Evolutionary conservation across 306 rosid genomes (phyloP).

Genomic region (Canavalia gladiata): DNA sequence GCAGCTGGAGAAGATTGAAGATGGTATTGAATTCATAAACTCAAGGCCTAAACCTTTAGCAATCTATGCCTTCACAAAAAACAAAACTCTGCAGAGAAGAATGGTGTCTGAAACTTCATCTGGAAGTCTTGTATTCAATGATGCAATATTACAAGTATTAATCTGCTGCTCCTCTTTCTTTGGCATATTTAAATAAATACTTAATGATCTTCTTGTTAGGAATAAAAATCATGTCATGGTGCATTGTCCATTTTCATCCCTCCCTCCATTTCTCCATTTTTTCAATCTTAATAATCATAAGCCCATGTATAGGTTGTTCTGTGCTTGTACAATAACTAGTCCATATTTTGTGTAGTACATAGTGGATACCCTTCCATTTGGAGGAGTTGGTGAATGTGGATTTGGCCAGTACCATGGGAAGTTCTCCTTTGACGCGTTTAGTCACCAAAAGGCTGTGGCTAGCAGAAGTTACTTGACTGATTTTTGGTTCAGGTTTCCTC

Average conservation of each 20-base stretch:
- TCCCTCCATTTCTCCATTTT: too few species aligned
- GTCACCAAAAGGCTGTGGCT: slow-evolving; percentile 65
- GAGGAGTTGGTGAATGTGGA: slow-evolving; percentile 88
- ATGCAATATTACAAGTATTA: slow-evolving; percentile 70
- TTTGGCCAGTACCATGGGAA: slow-evolving; percentile 80
- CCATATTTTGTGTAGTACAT: slow-evolving; percentile 56
- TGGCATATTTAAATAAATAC: not conserved
- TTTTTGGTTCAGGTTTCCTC: slow-evolving; percentile 84
- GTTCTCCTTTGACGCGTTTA: slow-evolving; percentile 79
- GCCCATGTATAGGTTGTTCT: not conserved
- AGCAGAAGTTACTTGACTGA: slow-evolving; percentile 70
- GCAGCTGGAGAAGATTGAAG: slow-evolving; percentile 81
- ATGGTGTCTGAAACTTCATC: slow-evolving; percentile 77
- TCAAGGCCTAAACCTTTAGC: slow-evolving; percentile 79
- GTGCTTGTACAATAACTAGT: not conserved
- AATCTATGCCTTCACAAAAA: slow-evolving; percentile 72
- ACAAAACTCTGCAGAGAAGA: slow-evolving; percentile 61
- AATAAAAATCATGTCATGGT: not conserved
- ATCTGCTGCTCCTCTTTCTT: not conserved
- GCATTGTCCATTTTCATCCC: too few species aligned
- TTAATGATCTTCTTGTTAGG: not conserved
- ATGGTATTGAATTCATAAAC: slow-evolving; percentile 67
- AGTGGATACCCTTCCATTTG: slow-evolving; percentile 78
- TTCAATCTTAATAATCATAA: not conserved
- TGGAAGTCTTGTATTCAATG: slow-evolving; percentile 68